Evolutionary conservation across 2,329 filamentous ascomycete genomes (phyloP).

Genomic region (Aspergillus flavus): DNA sequence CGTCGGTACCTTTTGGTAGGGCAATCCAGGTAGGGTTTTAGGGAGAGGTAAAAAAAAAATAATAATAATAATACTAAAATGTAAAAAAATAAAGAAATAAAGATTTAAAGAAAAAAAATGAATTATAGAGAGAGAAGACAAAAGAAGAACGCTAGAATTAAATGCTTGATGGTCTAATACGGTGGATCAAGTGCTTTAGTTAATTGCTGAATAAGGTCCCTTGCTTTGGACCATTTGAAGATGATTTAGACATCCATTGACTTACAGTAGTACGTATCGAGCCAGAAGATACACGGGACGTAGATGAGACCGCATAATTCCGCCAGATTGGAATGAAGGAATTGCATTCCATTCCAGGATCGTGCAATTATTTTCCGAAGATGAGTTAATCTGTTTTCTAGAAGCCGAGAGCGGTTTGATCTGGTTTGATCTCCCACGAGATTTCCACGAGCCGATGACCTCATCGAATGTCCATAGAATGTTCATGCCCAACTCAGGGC

Average conservation of each 20-base stretch:
- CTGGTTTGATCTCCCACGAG: background rate
- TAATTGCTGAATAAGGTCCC: background rate
- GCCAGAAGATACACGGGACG: background rate
- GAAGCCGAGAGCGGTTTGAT: background rate
- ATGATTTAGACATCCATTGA: background rate
- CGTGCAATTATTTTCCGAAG: background rate
- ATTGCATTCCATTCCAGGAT: background rate
- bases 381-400: background rate
- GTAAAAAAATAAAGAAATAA: background rate
- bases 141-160: conserved; percentile 10
- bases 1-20: background rate
- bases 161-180: conserved; percentile 7
- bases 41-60: too few relatives aligned
- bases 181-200: conserved; percentile 1
- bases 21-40: background rate
- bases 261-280: background rate
- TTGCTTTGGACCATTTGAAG: background rate
- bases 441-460: background rate
- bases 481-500: background rate
- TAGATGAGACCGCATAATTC: background rate
- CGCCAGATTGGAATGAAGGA: background rate
- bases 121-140: background rate
- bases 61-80: background rate
- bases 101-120: background rate
- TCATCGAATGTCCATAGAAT: background rate